Conservation (phyloP, 306 rosid genomes). For the Lathyrus tuberosus region DNA sequence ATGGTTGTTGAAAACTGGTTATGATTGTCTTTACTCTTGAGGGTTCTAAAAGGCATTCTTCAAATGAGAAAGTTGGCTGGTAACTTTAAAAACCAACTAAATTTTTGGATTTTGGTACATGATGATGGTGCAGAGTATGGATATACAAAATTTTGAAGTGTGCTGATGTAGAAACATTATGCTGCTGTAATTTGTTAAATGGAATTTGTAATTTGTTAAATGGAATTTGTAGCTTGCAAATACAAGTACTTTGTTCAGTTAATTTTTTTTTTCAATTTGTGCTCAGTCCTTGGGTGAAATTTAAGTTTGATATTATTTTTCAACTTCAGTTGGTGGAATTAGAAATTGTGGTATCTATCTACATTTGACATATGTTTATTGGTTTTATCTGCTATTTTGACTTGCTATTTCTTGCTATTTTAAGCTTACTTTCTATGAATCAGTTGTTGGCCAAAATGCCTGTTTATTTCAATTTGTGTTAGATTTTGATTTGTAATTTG, state of each 20-base stretch:
- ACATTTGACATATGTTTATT: not conserved
- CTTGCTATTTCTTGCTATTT: not conserved
- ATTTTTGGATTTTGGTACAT: slow-evolving; percentile 7
- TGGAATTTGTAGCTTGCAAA: slow-evolving; percentile 31
- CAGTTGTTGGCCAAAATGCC: too few relatives aligned
- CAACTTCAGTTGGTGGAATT: slow-evolving; percentile 29
- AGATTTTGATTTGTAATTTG: too few relatives aligned
- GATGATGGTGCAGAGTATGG: slow-evolving; percentile 10
- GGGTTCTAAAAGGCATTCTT: too few relatives aligned
- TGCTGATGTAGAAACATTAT: slow-evolving; percentile 13
- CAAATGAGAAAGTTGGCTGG: slow-evolving; percentile 8
- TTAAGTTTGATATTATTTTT: slow-evolving; percentile 31
- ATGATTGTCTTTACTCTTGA: too few relatives aligned
- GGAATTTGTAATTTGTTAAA: too few relatives aligned
- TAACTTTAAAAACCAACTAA: not conserved
- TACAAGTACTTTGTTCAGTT: slow-evolving; percentile 3
- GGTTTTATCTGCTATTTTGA: not conserved
- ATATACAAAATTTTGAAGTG: not conserved
- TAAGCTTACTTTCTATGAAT: not conserved
- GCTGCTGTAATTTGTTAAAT: slow-evolving; percentile 10
- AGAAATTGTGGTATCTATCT: not conserved
- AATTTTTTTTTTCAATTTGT: not conserved
- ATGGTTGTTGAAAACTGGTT: too few relatives aligned
- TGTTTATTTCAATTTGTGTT: too few relatives aligned
- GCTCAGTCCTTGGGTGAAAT: not conserved